Base-by-base conservation (phyloP, 345 rosid species). In the Turnera subulata region DNA sequence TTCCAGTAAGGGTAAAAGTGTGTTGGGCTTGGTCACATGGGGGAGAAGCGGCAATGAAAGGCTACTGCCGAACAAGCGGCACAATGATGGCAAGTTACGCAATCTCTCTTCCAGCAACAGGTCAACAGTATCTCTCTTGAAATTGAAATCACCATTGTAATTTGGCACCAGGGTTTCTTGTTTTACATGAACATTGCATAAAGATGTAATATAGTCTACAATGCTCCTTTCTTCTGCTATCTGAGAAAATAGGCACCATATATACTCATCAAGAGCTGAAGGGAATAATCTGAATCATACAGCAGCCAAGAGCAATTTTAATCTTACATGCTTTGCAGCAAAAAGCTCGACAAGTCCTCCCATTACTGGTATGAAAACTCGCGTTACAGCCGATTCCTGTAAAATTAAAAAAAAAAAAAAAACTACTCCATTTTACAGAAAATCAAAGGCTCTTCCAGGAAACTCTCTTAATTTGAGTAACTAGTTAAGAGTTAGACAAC, bases 331-430 rank as follows among this genome's bases (percentile, higher is more conserved):
- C 67, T 58, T 72, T 12, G 75, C 66, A 55, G 82, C 71, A 71
- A 77, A 88, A 19, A 92, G 87, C 91, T 92, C 98, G 55, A 88
- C n/a, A 12, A 88, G 78, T 55, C 98, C 95, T 46, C 90, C 85
- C 20, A 53, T 40, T 9, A 85, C 82, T 1, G 96, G 96, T 55
- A 91, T 74, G 61, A 92, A 50, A 73, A 86, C 90, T 42, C 64
- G 75, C 1, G 98, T 88, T 44, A 80, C 86, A 15, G 61, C 46
- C 32, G 62, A 21, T 55, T 78, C 87, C 92, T 84, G 83, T 44
- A 46, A 56, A 37, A 68, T 55, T 23, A 47, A n/a, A n/a, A n/a
- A n/a, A n/a, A n/a, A n/a, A 29, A 3, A 29, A 29, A 29, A 29
- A 3, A 3, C 35, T 3, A 29, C 35, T 29, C 8, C 8, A 29